phyloP scores from a whole-genome alignment of 192 early-diverging fungal genomes.

The Backusella australiensis region DNA sequence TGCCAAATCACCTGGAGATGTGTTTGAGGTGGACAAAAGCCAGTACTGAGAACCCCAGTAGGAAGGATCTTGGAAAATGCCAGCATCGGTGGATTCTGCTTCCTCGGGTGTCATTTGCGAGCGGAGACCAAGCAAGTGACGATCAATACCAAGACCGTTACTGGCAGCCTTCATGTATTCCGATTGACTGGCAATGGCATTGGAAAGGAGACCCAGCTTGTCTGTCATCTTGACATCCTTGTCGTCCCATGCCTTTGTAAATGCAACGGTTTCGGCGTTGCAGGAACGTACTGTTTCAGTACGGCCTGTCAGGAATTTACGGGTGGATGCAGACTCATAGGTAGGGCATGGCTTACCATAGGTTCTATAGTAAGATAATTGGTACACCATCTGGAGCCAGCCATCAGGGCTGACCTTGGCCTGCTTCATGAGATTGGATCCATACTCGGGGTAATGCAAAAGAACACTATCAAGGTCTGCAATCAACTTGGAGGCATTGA shows the following conservation, averaged over 20 bases:
- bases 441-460: conserved; percentile 72
- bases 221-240: conserved; percentile 42
- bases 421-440: conserved; percentile 83
- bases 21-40: conserved; percentile 77
- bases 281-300: conserved; percentile 91
- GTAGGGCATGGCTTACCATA: conserved; percentile 69
- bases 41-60: conserved; percentile 79
- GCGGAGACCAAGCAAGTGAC: conserved; percentile 86
- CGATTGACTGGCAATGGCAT: conserved; percentile 66
- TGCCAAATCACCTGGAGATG: conserved; percentile 67
- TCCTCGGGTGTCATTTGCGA: conserved; percentile 62
- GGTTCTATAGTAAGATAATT: conserved; percentile 77
- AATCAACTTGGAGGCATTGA: conserved; percentile 61
- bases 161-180: conserved; percentile 77
- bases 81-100: conserved; percentile 51
- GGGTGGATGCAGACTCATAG: conserved; percentile 76
- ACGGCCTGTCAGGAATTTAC: conserved; percentile 76
- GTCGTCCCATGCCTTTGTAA: conserved; percentile 74
- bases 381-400: conserved; percentile 88
- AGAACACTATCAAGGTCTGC: conserved; percentile 70
- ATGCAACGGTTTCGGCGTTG: conserved; percentile 73
- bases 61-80: conserved; percentile 81
- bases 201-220: conserved; percentile 57
- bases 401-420: conserved; percentile 84
- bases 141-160: conserved; percentile 83